Evolutionary conservation across 2,329 filamentous ascomycete genomes (phyloP), one percentile per base, ranked within the genome.

Genomic region (Rutstroemia sp.): DNA sequence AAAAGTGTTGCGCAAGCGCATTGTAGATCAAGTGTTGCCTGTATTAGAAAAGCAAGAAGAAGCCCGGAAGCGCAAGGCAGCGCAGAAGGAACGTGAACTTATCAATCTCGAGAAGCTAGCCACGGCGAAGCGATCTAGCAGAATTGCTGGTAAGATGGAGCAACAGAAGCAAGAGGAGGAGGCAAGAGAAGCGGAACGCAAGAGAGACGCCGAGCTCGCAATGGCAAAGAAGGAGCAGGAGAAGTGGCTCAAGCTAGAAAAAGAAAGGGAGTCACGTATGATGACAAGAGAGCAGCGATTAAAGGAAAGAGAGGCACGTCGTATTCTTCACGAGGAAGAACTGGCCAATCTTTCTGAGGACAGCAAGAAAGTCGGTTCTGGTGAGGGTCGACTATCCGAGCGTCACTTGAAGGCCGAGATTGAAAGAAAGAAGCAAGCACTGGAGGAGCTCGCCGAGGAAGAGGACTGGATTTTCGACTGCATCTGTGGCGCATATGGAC

Each of bases 391-490:
- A 51, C 72, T 88, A 23, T 95, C 91, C 2, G 88, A 91, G 65
- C 83, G 91, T 52, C 85, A 88, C 55, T 80, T 92, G n/a, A 86
- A 90, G 66, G 84, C 84, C 3, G 88, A 94, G 69, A 88, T 95
- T 66, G 88, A 91, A 66, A 87, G 81, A 71, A 89, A 85, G 61
- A 86, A 87, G 70, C 85, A 85, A 70, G 88, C 89, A 37, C 75
- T 96, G 10, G 80, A 87, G 63, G 82, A 87, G 54, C 78, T 96
- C 23, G 81, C 79, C 18, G 70, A 73, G 19, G 79, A 85, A 63
- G 89, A 94, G 49, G 83, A 91, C 52, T 97, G 94, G 94, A 81
- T 90, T 41, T 99, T 99, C 65, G 94, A 99, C 69, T 99, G 94
- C 69, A 80, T 89, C 25, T 99, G 94, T 70, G 92, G 92, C 25